A percentile compares a stretch with the other conserved stretches of the same genome.
Conservation (phyloP, 805 yeast genomes). For the Blastobotrys attinorum region DNA sequence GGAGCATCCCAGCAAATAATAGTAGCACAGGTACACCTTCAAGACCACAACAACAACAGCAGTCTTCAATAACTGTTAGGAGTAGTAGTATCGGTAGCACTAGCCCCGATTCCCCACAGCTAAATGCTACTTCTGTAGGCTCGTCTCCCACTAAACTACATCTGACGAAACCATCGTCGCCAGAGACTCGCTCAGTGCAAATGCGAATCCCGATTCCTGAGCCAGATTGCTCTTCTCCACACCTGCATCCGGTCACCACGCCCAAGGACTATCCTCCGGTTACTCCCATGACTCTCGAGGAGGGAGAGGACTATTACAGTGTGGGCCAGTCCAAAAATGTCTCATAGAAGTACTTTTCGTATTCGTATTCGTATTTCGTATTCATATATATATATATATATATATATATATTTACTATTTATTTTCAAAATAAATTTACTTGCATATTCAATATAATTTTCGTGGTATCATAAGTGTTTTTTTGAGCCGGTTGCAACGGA, state of each 20-base stretch:
- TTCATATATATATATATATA: no score
- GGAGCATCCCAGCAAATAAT: neutral
- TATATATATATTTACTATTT: neutral
- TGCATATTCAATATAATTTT: neutral
- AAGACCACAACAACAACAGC: neutral
- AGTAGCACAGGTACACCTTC: neutral
- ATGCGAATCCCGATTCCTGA: neutral
- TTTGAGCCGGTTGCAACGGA: no score
- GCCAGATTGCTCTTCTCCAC: constrained; percentile 11
- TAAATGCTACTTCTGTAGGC: neutral
- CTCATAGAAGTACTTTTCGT: no score
- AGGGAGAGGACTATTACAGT: neutral
- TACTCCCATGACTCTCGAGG: constrained; percentile 15
- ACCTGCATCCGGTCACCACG: constrained; percentile 14
- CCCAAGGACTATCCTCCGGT: constrained; percentile 14
- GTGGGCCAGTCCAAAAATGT: no score
- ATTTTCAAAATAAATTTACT: neutral
- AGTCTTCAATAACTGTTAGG: neutral
- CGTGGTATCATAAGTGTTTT: no score
- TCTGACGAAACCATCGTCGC: neutral
- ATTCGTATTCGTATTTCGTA: no score
- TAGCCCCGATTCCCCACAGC: constrained; percentile 1
- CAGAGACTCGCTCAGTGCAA: neutral
- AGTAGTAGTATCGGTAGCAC: neutral
- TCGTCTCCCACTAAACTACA: neutral